Evolutionary conservation across 2,329 filamentous ascomycete species (phyloP).

Genomic region (Aaosphaeria pasadenensis): DNA sequence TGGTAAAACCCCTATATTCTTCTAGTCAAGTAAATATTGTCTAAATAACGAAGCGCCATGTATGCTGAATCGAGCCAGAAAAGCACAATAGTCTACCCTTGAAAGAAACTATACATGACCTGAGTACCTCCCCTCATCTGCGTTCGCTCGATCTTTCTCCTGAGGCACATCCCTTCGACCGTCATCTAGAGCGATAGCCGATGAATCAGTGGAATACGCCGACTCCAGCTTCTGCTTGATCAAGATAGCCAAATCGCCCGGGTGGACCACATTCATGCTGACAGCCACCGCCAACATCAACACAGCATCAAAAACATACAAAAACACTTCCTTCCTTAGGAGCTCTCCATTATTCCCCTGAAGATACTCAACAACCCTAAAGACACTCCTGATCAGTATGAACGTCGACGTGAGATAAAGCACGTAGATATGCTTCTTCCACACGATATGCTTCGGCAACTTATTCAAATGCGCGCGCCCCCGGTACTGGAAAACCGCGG

Average conservation of each 20-base stretch:
- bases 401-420: conserved; percentile 45
- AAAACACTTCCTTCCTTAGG: conserved; percentile 39
- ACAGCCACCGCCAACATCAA: conserved; percentile 44
- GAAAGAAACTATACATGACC: too few species aligned
- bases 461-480: background rate
- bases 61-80: too few species aligned
- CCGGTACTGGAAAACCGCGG: conserved; percentile 10
- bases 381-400: conserved; percentile 49
- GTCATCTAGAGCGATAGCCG: too few species aligned
- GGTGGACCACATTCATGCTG: conserved; percentile 36
- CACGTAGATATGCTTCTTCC: conserved; percentile 35
- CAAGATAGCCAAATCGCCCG: conserved; percentile 20
- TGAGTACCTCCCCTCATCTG: too few species aligned
- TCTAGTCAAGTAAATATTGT: too few species aligned
- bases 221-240: conserved; percentile 4
- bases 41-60: too few species aligned
- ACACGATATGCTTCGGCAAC: conserved; percentile 8
- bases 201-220: background rate
- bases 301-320: conserved; percentile 46
- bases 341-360: conserved; percentile 45
- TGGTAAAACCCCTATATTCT: too few species aligned
- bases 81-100: too few species aligned
- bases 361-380: conserved; percentile 49
- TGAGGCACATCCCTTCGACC: too few species aligned
- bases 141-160: too few species aligned